Base-by-base conservation (phyloP, 495 filamentous ascomycete species). In the Daldinia caldariorum region DNA sequence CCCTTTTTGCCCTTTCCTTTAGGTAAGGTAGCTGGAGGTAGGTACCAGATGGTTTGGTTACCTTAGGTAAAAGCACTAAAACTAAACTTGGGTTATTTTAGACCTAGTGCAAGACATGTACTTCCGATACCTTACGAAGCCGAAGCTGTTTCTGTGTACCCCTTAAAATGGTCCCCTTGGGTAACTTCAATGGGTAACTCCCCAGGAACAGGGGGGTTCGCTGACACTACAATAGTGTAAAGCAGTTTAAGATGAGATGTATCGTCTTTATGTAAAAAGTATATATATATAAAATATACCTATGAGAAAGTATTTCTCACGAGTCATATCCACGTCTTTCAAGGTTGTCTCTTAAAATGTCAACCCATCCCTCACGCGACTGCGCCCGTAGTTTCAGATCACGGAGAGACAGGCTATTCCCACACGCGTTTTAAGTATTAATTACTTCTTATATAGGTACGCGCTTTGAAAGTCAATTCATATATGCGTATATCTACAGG, bases 291-390 rank as follows among this genome's bases (percentile, higher is more conserved):
- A n/a, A n/a, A n/a, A n/a, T n/a, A n/a, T n/a, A n/a, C n/a, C n/a
- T n/a, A n/a, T 55, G 61, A 1, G 39, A 31, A 35, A 35, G 16
- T 69, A 69, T 59, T 59, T 22, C 4, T 9, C 22, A 18, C 53
- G 16, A 54, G 13, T 39, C 45, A 59, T 45, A 45, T 35, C 38
- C 7, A 9, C 38, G 38, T 26, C 14, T 53, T 29, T 3, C 26
- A 26, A 26, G 26, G 26, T 35, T 32, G 38, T 45, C 56, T 41
- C n/a, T 58, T 43, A 57, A 56, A 10, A 56, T 10, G 18, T 56
- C 31, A 51, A 58, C 22, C 34, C 60, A 69, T 64, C 60, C 43
- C 66, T 63, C 66, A 61, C 61, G 61, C 67, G 61, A 70, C 67
- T 66, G 61, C 53, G 22, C 47, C 57, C 67, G 50, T 69, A 65